Evolutionary conservation across 495 filamentous ascomycete genomes (phyloP).

Genomic region (Cercophora samala): DNA sequence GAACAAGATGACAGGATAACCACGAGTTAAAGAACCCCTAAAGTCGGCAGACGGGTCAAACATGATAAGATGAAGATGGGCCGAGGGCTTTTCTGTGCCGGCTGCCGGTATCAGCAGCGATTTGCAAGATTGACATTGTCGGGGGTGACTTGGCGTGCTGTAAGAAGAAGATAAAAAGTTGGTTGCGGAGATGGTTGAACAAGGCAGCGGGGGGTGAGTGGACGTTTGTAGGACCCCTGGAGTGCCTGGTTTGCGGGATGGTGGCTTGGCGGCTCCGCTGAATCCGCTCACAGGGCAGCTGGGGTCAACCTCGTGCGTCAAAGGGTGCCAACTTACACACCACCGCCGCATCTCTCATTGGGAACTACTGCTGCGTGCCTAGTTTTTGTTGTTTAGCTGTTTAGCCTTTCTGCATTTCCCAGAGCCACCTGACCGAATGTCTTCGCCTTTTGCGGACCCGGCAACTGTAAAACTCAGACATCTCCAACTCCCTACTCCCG

Average conservation of each 20-base stretch:
- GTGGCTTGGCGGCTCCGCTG: background rate
- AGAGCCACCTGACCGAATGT: conserved; percentile 21
- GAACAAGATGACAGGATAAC: background rate
- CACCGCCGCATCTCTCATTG: conserved; percentile 9
- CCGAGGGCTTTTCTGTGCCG: conserved; percentile 12
- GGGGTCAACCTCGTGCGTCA: conserved; percentile 6
- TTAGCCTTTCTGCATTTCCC: conserved; percentile 8
- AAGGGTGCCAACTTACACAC: conserved; percentile 13
- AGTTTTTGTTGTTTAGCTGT: background rate
- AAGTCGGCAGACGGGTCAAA: background rate
- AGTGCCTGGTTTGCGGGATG: background rate
- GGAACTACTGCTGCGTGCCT: background rate
- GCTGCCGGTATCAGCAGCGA: conserved; percentile 18
- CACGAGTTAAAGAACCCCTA: background rate
- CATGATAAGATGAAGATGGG: background rate
- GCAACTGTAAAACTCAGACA: conserved; percentile 10
- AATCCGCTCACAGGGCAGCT: background rate
- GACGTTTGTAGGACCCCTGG: background rate
- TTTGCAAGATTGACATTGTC: conserved; percentile 13
- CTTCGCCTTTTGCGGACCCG: conserved; percentile 21
- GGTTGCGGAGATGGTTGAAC: conserved; percentile 10
- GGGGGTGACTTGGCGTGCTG: conserved; percentile 10
- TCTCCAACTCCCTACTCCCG: background rate
- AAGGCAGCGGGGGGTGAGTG: background rate
- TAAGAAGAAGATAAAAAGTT: conserved; percentile 13